phyloP scores from a whole-genome alignment of 257 asterid genomes.

The Cruciata laevipes region DNA sequence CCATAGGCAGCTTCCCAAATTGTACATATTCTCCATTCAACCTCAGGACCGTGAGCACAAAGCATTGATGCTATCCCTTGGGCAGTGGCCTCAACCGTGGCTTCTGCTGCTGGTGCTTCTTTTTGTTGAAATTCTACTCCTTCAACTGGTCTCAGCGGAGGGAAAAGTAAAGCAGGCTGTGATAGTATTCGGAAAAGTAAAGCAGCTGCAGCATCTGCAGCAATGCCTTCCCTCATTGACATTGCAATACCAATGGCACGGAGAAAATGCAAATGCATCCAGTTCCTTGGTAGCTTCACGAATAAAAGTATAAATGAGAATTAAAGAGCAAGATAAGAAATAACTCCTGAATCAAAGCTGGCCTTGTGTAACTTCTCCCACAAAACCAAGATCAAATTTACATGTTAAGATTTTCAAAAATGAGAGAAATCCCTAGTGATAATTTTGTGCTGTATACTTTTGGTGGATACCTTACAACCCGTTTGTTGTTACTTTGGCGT shows the following conservation, averaged over 20 bases:
- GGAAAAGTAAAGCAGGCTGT: conserved; percentile 95
- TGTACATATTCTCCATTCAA: conserved; percentile 98
- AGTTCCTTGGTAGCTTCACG: conserved; percentile 89
- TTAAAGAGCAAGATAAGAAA: conserved; percentile 1
- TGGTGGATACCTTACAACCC: neutral
- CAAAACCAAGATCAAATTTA: neutral
- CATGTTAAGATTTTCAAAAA: neutral
- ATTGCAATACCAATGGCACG: conserved; percentile 96
- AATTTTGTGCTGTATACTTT: neutral
- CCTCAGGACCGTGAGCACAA: conserved; percentile 99
- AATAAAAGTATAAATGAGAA: conserved; percentile 17
- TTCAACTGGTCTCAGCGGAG: conserved; percentile 89
- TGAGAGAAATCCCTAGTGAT: neutral
- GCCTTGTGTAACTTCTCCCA: neutral
- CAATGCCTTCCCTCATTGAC: conserved; percentile 98
- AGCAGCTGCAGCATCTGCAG: conserved; percentile 99
- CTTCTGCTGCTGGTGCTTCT: conserved; percentile 74
- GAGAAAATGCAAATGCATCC: conserved; percentile 99
- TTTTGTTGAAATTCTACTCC: conserved; percentile 81
- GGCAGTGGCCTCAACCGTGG: conserved; percentile 95
- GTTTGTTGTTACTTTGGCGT: neutral
- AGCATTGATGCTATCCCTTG: conserved; percentile 99
- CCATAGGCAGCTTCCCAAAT: conserved; percentile 99
- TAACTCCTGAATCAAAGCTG: neutral
- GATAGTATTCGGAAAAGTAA: conserved; percentile 93